Evolutionary conservation across 2,329 filamentous ascomycete species (phyloP).

Genomic region (Colletotrichum kahawae): DNA sequence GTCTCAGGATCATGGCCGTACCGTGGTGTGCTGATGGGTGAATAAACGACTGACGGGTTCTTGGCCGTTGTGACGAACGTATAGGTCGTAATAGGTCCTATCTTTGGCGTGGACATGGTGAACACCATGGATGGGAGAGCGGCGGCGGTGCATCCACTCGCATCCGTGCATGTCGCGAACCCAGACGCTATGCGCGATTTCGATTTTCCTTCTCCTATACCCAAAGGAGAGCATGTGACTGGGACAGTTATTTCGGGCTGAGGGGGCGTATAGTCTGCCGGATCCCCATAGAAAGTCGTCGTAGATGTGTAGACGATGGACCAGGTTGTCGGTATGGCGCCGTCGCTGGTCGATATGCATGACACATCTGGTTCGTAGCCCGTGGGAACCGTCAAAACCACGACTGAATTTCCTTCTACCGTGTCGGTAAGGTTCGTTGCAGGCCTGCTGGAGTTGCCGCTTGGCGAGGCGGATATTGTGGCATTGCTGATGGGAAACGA

Average conservation of each 20-base stretch:
- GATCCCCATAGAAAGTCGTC: constrained; percentile 52
- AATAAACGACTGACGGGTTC: constrained; percentile 55
- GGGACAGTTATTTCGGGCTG: constrained; percentile 46
- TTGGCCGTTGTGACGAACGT: constrained; percentile 59
- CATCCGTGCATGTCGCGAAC: not conserved
- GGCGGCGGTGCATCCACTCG: not conserved
- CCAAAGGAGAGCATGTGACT: not conserved
- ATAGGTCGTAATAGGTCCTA: constrained; percentile 31
- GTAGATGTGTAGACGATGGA: constrained; percentile 55
- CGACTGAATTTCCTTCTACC: not conserved
- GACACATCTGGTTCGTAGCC: not conserved
- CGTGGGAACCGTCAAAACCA: not conserved
- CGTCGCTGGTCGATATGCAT: not conserved
- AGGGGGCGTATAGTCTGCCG: constrained; percentile 50
- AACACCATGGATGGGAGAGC: not conserved
- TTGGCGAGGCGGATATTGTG: not conserved
- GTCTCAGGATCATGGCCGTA: constrained; percentile 17
- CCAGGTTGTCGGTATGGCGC: constrained; percentile 35
- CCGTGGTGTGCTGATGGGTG: constrained; percentile 12
- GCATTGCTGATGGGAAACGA: not conserved
- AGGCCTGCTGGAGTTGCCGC: not conserved
- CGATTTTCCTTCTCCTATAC: not conserved
- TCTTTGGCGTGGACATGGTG: constrained; percentile 18
- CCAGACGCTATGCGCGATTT: not conserved
- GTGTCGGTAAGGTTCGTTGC: not conserved